A percentile compares a stretch with the other conserved stretches of the same genome.
These are phyloP conservation scores for Kregervanrija fluxuum DNA, from an alignment of 805 yeast species.

Conservation along the genomic window DNA sequence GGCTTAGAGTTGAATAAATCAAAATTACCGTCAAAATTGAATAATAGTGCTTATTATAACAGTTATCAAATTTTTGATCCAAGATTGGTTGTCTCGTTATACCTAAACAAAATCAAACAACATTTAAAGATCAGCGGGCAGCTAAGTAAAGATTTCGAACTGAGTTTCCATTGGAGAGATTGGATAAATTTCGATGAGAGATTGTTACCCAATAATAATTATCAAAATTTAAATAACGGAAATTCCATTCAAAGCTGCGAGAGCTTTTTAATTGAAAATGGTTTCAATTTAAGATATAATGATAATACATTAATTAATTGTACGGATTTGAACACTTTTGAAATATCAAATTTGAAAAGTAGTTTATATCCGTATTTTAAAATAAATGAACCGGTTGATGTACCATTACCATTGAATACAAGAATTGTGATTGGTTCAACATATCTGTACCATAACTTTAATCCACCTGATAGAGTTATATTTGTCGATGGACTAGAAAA, in stretches of 20 bases:
- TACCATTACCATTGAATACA: slow-evolving; percentile 21
- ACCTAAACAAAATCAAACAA: slow-evolving; percentile 3
- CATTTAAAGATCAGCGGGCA: slow-evolving; percentile 1
- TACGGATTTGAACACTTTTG: slow-evolving; percentile 8
- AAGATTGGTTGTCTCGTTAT: slow-evolving; percentile 7
- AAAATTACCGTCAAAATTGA: background rate
- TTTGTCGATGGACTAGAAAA: slow-evolving; percentile 8
- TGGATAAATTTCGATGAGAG: slow-evolving; percentile 23
- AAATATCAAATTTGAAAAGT: slow-evolving; percentile 8
- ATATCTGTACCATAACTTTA: slow-evolving; percentile 24
- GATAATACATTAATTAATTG: slow-evolving; percentile 4
- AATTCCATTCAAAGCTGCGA: slow-evolving; percentile 11
- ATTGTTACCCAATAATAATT: slow-evolving; percentile 14
- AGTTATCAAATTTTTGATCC: slow-evolving; percentile 6
- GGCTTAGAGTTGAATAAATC: background rate
- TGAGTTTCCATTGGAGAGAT: slow-evolving; percentile 23
- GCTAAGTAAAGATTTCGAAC: slow-evolving; percentile 6
- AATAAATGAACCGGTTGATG: slow-evolving; percentile 18
- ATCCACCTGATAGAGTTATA: slow-evolving; percentile 24
- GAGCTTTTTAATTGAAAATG: slow-evolving; percentile 13
- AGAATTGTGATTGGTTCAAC: slow-evolving; percentile 28
- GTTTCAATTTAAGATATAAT: slow-evolving; percentile 4
- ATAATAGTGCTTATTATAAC: background rate
- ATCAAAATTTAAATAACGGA: slow-evolving; percentile 6
- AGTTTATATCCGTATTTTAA: slow-evolving; percentile 19